Conservation (phyloP, 2,329 filamentous ascomycete species). For the Pestalotiopsis sp. region DNA sequence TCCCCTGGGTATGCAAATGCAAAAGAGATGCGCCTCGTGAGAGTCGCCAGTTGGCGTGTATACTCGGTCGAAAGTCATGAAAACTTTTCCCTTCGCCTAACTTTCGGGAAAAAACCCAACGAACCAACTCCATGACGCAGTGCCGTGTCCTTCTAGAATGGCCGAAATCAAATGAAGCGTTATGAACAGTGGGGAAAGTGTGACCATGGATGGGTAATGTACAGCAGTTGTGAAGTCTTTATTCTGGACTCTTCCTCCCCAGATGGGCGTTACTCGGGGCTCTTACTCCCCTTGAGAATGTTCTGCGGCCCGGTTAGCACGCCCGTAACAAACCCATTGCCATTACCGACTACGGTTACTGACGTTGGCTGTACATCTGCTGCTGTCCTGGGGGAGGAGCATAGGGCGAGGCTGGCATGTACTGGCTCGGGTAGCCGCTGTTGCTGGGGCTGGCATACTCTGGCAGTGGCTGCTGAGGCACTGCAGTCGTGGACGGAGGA, state of each 20-base stretch:
- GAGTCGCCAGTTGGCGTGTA: constrained; percentile 2
- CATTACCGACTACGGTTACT: constrained; percentile 23
- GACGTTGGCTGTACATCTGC: constrained; percentile 63
- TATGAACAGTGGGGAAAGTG: constrained; percentile 6
- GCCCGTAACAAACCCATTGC: constrained; percentile 10
- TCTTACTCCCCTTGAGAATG: constrained; percentile 5
- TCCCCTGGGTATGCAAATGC: constrained; percentile 7
- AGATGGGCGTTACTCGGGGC: background rate
- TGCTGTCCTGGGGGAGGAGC: constrained; percentile 59
- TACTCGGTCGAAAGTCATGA: constrained; percentile 6
- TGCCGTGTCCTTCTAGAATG: constrained; percentile 3
- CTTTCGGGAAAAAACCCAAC: background rate
- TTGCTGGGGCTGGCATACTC: constrained; percentile 50
- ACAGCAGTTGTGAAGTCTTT: background rate
- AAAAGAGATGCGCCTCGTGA: constrained; percentile 8
- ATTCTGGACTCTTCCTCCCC: background rate
- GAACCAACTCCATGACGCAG: constrained; percentile 5
- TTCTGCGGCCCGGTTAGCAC: constrained; percentile 12
- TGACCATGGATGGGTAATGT: background rate
- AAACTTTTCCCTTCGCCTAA: background rate
- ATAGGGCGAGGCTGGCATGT: constrained; percentile 44
- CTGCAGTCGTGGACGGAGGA: constrained; percentile 54
- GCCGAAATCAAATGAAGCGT: background rate
- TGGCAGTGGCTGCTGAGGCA: constrained; percentile 34
- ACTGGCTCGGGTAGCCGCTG: constrained; percentile 60